Conservation (phyloP, 345 rosid species). For the Hypericum perforatum region DNA sequence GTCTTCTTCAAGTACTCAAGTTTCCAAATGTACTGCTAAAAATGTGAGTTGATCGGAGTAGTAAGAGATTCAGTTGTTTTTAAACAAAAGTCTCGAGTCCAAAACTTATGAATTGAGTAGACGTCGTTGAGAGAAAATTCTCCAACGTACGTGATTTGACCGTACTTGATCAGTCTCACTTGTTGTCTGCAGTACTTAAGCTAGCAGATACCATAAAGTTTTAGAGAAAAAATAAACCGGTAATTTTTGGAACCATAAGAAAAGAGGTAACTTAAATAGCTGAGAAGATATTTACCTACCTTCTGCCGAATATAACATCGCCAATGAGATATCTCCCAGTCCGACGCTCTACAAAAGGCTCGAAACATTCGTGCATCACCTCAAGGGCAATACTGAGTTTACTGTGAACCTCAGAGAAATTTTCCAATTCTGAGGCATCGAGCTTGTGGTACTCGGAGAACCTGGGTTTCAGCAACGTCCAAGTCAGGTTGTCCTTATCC, state of each 20-base stretch:
- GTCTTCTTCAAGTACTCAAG: no score
- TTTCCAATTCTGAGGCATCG: slow-evolving; percentile 29
- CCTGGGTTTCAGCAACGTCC: slow-evolving; percentile 48
- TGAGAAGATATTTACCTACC: slow-evolving; percentile 31
- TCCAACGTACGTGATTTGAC: no score
- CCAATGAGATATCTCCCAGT: slow-evolving; percentile 48
- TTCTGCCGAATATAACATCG: slow-evolving; percentile 62
- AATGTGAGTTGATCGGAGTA: no score
- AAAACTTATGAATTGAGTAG: no score
- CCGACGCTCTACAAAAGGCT: slow-evolving; percentile 46
- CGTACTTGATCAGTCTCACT: no score
- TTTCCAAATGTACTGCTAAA: no score
- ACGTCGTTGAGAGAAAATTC: no score
- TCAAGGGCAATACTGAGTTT: slow-evolving; percentile 61
- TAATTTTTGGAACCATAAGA: neutral
- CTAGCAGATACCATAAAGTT: no score
- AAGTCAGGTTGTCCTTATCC: slow-evolving; percentile 47
- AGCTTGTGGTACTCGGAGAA: slow-evolving; percentile 18
- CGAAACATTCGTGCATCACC: slow-evolving; percentile 86
- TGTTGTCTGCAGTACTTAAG: no score
- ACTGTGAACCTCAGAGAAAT: slow-evolving; percentile 38
- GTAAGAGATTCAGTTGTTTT: no score
- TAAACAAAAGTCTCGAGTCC: no score
- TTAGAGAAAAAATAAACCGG: neutral
- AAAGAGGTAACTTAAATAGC: slow-evolving; percentile 2